Percentiles rank a stretch among this genome's conserved stretches.
Conservation (phyloP, 805 yeast species). For the Komagataella populi region DNA sequence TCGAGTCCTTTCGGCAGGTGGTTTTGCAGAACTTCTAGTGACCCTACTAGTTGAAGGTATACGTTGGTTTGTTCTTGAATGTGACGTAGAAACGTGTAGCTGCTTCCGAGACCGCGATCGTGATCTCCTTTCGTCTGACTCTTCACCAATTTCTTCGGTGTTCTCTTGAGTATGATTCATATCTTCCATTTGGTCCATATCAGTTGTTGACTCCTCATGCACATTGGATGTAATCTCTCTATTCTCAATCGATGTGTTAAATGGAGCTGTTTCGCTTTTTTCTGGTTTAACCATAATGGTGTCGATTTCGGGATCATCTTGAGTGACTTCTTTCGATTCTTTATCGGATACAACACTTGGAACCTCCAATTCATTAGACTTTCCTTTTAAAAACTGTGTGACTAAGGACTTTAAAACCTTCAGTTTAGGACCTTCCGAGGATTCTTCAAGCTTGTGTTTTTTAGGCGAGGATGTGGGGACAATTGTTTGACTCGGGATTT, state of each 20-base stretch:
- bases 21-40: neutral
- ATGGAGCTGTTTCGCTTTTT: neutral
- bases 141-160: neutral
- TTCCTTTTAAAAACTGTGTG: neutral
- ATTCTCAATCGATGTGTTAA: neutral
- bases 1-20: neutral
- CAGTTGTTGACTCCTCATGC: neutral
- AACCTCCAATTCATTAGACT: neutral
- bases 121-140: neutral
- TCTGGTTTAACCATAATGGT: neutral
- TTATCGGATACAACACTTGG: neutral
- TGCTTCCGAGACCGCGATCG: neutral
- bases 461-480: neutral
- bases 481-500: neutral
- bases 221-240: neutral
- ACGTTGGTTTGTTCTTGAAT: neutral
- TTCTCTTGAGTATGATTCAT: neutral
- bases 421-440: neutral
- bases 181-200: neutral
- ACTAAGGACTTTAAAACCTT: neutral
- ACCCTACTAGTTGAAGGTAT: neutral
- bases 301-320: neutral
- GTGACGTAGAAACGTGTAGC: neutral
- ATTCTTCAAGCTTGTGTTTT: neutral
- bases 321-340: neutral